These are phyloP conservation scores for Lobosporangium transversale DNA, from an alignment of 192 early-diverging fungal genomes.

Conservation along the genomic window DNA sequence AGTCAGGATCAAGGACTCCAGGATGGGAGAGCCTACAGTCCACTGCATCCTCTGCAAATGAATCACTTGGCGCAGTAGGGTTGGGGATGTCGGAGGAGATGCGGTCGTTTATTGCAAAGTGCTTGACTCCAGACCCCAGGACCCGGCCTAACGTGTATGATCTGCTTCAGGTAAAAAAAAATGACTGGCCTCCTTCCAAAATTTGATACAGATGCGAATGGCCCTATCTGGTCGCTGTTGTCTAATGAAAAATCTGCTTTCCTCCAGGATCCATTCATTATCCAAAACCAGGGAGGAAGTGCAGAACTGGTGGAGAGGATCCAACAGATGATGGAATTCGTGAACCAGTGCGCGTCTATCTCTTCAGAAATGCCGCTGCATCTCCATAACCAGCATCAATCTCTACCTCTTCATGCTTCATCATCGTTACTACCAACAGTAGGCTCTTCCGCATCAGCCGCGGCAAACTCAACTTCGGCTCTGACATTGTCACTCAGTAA, in stretches of 20 bases:
- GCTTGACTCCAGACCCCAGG: conserved; percentile 37
- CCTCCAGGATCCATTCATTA: conserved; percentile 38
- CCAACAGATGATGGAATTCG: conserved; percentile 39
- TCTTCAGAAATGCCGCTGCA: neutral
- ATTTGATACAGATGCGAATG: too few relatives aligned
- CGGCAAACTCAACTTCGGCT: too few relatives aligned
- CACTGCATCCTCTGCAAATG: too few relatives aligned
- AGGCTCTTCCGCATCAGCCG: too few relatives aligned
- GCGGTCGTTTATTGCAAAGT: conserved; percentile 38
- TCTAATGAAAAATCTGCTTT: too few relatives aligned
- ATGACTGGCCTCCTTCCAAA: too few relatives aligned
- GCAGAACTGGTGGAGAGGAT: conserved; percentile 22
- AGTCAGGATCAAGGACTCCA: neutral
- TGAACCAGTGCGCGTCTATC: conserved; percentile 31
- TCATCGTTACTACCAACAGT: neutral
- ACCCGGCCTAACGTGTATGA: conserved; percentile 30
- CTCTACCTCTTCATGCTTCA: neutral
- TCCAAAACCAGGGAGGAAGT: conserved; percentile 3
- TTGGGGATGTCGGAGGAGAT: conserved; percentile 47
- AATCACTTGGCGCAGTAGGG: conserved; percentile 5
- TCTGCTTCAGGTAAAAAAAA: conserved; percentile 20
- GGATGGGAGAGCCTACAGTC: neutral
- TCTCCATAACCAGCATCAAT: conserved; percentile 17
- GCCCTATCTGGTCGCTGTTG: too few relatives aligned
- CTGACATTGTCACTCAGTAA: conserved; percentile 34